Base-by-base conservation (phyloP, 371 early-diverging fungal species). In the Rhizopus sp. region DNA sequence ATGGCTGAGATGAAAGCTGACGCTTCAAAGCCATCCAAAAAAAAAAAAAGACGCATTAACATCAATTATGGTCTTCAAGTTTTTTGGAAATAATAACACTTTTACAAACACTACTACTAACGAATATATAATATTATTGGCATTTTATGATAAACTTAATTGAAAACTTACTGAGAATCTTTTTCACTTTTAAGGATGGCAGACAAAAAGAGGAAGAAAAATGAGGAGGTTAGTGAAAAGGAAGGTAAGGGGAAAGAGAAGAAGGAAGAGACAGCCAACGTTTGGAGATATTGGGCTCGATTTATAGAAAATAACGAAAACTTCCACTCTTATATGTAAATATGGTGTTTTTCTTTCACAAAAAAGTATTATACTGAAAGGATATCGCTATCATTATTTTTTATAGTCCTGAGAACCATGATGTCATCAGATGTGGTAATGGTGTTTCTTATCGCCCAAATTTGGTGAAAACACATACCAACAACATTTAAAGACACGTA, bases 401-500 rank as follows among this genome's bases (percentile, higher is more conserved):
- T 48, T 57, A 23, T 41, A 50, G 58, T 31, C 51, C 58, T 35
- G 58, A 57, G 23, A 57, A 51, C 44, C 58, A 57, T 35, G 35
- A 42, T 34, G 7, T 57, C 23, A 57, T 57, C 42, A 50, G 57
- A 50, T 57, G 57, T 37, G 57, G 57, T 42, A 57, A 57, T 23
- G 23, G 17, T 33, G 37, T 50, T 7, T 57, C 57, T 34, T 15
- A 31, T 50, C 50, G 50, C 34, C 57, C 51, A 23, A 57, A 50
- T 42, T 42, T 57, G 44, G 57, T 50, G 40, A 10, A 31, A 50
- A 34, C 33, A 50, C 49, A 42, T 13, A 50, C 49, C 57, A 41
- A 39, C 15, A 12, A 32, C 3, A 48, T 49, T 49, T 40, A 49
- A 49, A 49, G 41, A 49, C 31, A 31, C 15, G 50, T 34, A 42